Percentiles rank a stretch among this genome's conserved stretches.
Evolutionary conservation across 2,329 filamentous ascomycete species (phyloP).

Genomic region (Aspergillus neoniger): DNA sequence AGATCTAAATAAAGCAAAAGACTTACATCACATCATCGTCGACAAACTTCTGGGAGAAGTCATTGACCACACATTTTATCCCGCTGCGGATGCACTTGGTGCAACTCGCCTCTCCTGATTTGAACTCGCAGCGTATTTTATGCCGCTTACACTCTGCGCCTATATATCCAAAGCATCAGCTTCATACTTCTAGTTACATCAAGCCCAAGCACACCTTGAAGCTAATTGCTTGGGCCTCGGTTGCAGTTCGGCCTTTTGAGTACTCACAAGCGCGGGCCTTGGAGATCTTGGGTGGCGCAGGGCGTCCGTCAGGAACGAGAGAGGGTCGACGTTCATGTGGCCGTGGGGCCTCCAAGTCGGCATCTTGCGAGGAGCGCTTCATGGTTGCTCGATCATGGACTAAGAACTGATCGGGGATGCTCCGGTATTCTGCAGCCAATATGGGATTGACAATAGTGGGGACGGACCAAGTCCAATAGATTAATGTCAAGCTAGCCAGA

Average conservation of each 20-base stretch:
- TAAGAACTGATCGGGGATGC: conserved; percentile 26
- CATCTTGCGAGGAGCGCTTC: conserved; percentile 42
- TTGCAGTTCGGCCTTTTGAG: neutral
- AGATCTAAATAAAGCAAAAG: neutral
- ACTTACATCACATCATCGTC: conserved; percentile 56
- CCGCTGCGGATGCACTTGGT: conserved; percentile 53
- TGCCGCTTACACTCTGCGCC: conserved; percentile 55
- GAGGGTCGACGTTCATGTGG: conserved; percentile 28
- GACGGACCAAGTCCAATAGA: conserved; percentile 8
- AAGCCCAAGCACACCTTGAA: neutral
- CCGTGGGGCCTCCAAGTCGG: conserved; percentile 34
- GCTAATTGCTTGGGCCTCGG: neutral
- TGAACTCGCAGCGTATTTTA: conserved; percentile 59
- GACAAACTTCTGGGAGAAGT: conserved; percentile 58
- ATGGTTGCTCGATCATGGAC: conserved; percentile 19
- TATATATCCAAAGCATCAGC: conserved; percentile 21
- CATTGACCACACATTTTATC: conserved; percentile 56
- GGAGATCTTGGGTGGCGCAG: conserved; percentile 38
- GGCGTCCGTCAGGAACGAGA: conserved; percentile 22
- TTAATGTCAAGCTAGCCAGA: conserved; percentile 6
- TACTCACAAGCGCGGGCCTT: conserved; percentile 46
- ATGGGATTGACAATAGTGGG: conserved; percentile 14
- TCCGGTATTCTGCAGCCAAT: conserved; percentile 26
- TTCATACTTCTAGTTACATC: neutral
- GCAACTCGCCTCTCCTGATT: conserved; percentile 50